A percentile compares a stretch with the other conserved stretches of the same genome.
These are phyloP conservation scores for Coemansia sp. DNA, from an alignment of 192 early-diverging fungal species.

Conservation along the genomic window DNA sequence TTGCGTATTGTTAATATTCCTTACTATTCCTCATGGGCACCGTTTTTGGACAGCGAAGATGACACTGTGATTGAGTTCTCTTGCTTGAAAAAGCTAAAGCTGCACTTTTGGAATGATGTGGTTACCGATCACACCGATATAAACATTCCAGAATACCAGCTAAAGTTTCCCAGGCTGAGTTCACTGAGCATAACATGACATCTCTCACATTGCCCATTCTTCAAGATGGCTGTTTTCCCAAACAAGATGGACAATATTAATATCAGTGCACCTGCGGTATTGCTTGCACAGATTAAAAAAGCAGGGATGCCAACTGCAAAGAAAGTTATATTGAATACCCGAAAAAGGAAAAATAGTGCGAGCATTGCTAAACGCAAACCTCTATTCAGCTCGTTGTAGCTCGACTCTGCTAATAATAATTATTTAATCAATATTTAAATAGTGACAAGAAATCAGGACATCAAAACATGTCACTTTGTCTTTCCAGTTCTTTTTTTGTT, in stretches of 20 bases:
- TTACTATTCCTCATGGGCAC: neutral
- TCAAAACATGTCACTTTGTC: too few species aligned
- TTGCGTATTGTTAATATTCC: neutral
- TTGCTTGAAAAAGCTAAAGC: neutral
- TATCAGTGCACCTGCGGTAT: neutral
- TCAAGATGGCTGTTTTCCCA: neutral
- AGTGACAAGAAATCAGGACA: too few species aligned
- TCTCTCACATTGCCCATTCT: neutral
- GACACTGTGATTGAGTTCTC: neutral
- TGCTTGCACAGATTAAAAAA: too few species aligned
- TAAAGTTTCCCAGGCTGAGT: neutral
- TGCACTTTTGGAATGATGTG: neutral
- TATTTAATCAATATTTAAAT: too few species aligned
- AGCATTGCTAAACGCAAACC: too few species aligned
- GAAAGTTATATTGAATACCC: too few species aligned
- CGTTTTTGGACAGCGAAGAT: neutral
- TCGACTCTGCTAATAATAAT: too few species aligned
- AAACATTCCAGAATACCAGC: neutral
- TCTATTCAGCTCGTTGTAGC: too few species aligned
- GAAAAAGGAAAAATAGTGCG: too few species aligned
- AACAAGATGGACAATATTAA: neutral
- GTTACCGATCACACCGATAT: neutral
- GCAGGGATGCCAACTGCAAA: too few species aligned
- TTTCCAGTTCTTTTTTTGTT: too few species aligned
- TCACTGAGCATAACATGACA: neutral